Percentiles rank a stretch among this genome's conserved stretches.
phyloP scores from a whole-genome alignment of 768 basidiomycete species.

The Phanerodontia chrysosporium region DNA sequence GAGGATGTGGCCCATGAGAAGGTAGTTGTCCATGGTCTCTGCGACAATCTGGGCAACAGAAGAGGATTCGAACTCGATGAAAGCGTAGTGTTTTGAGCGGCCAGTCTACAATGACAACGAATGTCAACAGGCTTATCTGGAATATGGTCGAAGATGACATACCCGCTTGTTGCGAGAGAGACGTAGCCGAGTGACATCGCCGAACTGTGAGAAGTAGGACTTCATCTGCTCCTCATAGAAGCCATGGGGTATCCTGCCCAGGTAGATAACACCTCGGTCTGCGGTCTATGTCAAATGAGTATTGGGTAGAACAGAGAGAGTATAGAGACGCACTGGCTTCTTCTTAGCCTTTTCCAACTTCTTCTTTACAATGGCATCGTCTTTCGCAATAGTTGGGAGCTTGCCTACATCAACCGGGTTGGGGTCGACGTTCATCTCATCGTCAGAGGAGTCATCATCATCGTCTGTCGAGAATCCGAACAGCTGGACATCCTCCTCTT shows the following conservation, averaged over 20 bases:
- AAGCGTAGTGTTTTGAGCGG: constrained; percentile 93
- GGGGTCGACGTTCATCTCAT: constrained; percentile 57
- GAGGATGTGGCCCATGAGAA: constrained; percentile 91
- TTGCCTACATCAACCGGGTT: constrained; percentile 62
- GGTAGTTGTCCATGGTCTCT: constrained; percentile 99
- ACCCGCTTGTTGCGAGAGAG: constrained; percentile 94
- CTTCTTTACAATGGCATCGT: constrained; percentile 72
- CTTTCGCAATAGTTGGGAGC: constrained; percentile 85
- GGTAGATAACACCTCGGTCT: constrained; percentile 80
- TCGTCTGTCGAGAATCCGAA: constrained; percentile 80
- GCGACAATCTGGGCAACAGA: constrained; percentile 92
- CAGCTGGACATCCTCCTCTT: constrained; percentile 45
- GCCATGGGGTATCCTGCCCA: constrained; percentile 92
- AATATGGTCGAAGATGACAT: neutral
- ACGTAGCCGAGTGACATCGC: constrained; percentile 80
- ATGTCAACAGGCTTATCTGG: too few species aligned
- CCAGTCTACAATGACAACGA: too few species aligned
- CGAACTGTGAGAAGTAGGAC: constrained; percentile 94
- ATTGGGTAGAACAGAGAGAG: neutral
- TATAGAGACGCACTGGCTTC: constrained; percentile 55
- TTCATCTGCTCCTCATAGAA: constrained; percentile 95
- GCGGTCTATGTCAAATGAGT: constrained; percentile 45
- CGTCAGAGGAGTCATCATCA: constrained; percentile 73
- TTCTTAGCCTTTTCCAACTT: constrained; percentile 49
- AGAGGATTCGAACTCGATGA: constrained; percentile 89